phyloP scores from a whole-genome alignment of 352 stramenopile species.

The Pseudoperonospora humuli region DNA sequence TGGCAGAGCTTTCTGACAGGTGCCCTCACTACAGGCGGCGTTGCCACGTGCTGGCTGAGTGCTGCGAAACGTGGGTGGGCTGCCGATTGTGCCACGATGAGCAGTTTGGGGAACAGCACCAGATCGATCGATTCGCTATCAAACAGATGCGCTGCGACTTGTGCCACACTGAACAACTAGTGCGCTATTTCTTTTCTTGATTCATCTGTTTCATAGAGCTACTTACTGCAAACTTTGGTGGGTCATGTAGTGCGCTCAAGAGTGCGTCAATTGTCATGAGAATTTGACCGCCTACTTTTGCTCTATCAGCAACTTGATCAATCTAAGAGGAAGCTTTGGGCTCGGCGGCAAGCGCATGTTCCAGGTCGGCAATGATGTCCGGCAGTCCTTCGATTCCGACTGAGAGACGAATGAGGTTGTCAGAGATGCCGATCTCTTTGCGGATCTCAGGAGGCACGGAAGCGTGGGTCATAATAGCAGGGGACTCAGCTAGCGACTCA shows the following conservation, averaged over 20 bases:
- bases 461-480: slow-evolving; percentile 91
- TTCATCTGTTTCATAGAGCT: neutral
- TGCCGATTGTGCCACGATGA: slow-evolving; percentile 70
- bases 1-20: neutral
- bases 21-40: slow-evolving; percentile 59
- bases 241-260: slow-evolving; percentile 38
- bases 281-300: slow-evolving; percentile 64
- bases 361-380: slow-evolving; percentile 88
- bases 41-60: slow-evolving; percentile 64
- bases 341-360: slow-evolving; percentile 63
- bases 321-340: slow-evolving; percentile 20
- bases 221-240: neutral
- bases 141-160: slow-evolving; percentile 54
- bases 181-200: slow-evolving; percentile 16
- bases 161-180: slow-evolving; percentile 52
- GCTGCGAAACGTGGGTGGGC: slow-evolving; percentile 63
- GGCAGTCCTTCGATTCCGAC: slow-evolving; percentile 90
- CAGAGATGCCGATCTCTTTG: slow-evolving; percentile 86
- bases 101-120: slow-evolving; percentile 38
- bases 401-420: slow-evolving; percentile 89
- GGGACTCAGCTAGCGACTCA: slow-evolving; percentile 90
- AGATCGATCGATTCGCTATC: slow-evolving; percentile 75
- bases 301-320: slow-evolving; percentile 49
- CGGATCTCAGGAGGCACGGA: slow-evolving; percentile 86
- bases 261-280: slow-evolving; percentile 37